Percentiles rank a stretch among this genome's conserved stretches.
phyloP scores from a whole-genome alignment of 192 early-diverging fungal genomes.

The Physocladia obscura region DNA sequence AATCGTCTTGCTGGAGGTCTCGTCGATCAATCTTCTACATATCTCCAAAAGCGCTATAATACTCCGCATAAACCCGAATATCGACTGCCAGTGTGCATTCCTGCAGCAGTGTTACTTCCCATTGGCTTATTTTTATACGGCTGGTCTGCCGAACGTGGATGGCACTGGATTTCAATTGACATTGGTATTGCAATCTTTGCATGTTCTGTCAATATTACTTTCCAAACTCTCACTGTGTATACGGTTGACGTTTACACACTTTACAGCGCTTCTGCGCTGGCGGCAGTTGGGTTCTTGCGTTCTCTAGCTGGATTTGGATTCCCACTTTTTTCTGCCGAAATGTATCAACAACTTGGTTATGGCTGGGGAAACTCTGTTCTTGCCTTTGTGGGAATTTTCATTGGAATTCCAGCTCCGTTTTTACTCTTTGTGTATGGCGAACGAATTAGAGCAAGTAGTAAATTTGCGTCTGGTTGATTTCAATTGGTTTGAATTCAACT shows the following conservation, averaged over 20 bases:
- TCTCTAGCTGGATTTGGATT: constrained; percentile 18
- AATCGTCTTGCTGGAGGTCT: background rate
- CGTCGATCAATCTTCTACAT: background rate
- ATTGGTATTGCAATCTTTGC: constrained; percentile 17
- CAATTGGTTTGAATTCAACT: too few relatives aligned
- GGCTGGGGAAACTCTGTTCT: constrained; percentile 18
- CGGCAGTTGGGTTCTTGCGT: constrained; percentile 3
- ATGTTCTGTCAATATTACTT: constrained; percentile 2
- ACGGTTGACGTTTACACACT: constrained; percentile 17
- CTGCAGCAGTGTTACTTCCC: background rate
- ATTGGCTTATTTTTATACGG: constrained; percentile 19
- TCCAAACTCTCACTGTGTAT: constrained; percentile 14
- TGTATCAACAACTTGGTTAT: constrained; percentile 14
- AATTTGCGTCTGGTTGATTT: constrained; percentile 5
- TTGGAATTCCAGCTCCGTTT: constrained; percentile 24
- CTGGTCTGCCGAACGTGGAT: constrained; percentile 7
- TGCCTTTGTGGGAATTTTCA: constrained; percentile 12
- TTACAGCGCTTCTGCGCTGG: constrained; percentile 12
- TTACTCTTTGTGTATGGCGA: constrained; percentile 17
- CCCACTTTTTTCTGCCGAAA: constrained; percentile 10
- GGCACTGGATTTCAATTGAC: constrained; percentile 7
- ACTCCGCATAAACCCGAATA: constrained; percentile 22
- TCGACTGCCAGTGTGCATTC: constrained; percentile 19
- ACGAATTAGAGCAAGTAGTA: background rate
- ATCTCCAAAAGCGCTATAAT: constrained; percentile 17